phyloP scores from a whole-genome alignment of 164 flowering plant species.

The Warburgia ugandensis region DNA sequence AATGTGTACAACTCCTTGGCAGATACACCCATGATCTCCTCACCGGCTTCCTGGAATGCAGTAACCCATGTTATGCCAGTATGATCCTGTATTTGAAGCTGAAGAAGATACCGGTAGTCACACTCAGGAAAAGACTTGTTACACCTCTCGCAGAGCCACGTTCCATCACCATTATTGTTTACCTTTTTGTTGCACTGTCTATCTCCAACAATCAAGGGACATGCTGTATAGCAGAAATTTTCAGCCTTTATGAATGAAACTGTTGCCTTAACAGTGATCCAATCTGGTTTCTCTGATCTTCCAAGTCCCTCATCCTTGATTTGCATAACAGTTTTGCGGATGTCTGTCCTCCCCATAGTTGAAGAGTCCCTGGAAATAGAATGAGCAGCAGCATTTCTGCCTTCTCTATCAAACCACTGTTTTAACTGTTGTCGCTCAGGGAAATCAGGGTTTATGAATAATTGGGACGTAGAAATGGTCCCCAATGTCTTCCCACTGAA shows the following conservation, averaged over 20 bases:
- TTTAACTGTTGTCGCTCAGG: slow-evolving; percentile 56
- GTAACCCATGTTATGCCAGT: slow-evolving; percentile 90
- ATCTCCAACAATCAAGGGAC: slow-evolving; percentile 79
- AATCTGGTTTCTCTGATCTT: slow-evolving; percentile 93
- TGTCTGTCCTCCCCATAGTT: slow-evolving; percentile 37
- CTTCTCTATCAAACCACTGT: slow-evolving; percentile 76
- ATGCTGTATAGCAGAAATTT: slow-evolving; percentile 87
- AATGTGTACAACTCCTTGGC: slow-evolving; percentile 66
- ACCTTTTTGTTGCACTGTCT: slow-evolving; percentile 90
- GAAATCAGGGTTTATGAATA: slow-evolving; percentile 76
- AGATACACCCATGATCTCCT: slow-evolving; percentile 73
- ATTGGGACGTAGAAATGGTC: slow-evolving; percentile 58
- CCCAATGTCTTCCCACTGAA: slow-evolving; percentile 88
- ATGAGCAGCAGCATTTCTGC: slow-evolving; percentile 39
- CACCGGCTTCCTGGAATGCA: slow-evolving; percentile 92
- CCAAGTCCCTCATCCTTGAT: slow-evolving; percentile 91
- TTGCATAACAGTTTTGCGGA: slow-evolving; percentile 67
- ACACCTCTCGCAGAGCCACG: slow-evolving; percentile 88
- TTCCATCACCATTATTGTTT: slow-evolving; percentile 88
- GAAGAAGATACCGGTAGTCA: slow-evolving; percentile 84
- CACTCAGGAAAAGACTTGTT: slow-evolving; percentile 65
- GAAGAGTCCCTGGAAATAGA: slow-evolving; percentile 70
- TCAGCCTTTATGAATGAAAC: slow-evolving; percentile 60
- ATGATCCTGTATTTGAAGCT: slow-evolving; percentile 86
- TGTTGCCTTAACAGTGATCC: slow-evolving; percentile 69